Evolutionary conservation across 768 basidiomycete genomes (phyloP), one percentile per base, ranked within the genome.

Genomic region (Leccinum subgranulosum): DNA sequence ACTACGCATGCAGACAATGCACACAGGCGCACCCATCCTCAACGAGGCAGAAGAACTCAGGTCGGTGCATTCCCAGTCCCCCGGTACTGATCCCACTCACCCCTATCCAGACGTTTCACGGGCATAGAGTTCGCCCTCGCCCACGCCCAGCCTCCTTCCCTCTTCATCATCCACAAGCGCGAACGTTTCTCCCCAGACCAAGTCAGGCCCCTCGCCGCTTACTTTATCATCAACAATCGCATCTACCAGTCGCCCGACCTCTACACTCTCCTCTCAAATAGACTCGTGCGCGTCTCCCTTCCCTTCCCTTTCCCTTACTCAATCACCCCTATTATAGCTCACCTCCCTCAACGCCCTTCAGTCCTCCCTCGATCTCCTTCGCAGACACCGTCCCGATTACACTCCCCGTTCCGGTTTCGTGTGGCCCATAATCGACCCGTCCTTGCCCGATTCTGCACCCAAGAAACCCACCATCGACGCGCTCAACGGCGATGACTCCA

Each of bases 1-100:
- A 29, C 76, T 96, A 46, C 87, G 92, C 64, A 96, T 96, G 94
- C 94, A 96, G 73, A 94, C 91, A 0, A 87, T 88, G 76, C 88
- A 92, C 66, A 88, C 89, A 0, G 91, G 88, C n/a, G 75, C 83
- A 28, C 83, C 88, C 10, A 74, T 92, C 55, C 76, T 80, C 8
- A 88, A 94, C 62, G 94, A 94, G 70, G 85, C 87, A 10, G 90
- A 90, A 61, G 91, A 95, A 68, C 84, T 96, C 60, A 92, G 79
- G 93, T 62, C 36, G 14, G 55, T 56, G 36, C 49, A 8, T 43
- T 34, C n/a, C 49, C 53, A 47, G 25, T 7, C 14, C 47, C 15
- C 14, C 14, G 12, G 9, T 31, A 36, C 14, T 11, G 19, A 46
- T 46, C 43, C 21, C 43, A 21, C 64, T 64, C 54, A 61, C 19